These are phyloP conservation scores for Silene vulgaris DNA, from an alignment of 179 eudicot species.

Conservation along the genomic window DNA sequence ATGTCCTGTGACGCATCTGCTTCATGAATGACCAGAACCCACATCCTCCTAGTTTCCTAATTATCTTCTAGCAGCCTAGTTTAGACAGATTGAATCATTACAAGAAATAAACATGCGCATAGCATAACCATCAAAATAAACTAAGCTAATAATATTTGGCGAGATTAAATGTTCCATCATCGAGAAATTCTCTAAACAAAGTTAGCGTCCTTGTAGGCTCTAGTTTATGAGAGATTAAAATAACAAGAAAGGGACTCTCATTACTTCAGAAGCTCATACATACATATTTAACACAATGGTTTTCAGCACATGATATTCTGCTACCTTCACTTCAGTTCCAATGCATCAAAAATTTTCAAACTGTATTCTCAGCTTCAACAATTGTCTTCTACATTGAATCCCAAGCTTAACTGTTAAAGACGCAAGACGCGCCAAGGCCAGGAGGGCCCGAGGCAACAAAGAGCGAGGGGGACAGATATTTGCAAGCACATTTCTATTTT, in stretches of 20 bases:
- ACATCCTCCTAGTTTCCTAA: conserved; percentile 1
- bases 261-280: conserved; percentile 2
- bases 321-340: conserved; percentile 9
- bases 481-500: background rate
- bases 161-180: background rate
- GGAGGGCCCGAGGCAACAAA: background rate
- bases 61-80: background rate
- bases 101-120: background rate
- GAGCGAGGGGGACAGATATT: background rate
- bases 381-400: background rate
- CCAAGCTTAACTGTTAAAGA: background rate
- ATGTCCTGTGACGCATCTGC: background rate
- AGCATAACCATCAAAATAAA: background rate
- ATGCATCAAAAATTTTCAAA: background rate
- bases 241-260: background rate
- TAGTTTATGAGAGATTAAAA: background rate
- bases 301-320: background rate
- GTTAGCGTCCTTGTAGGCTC: background rate
- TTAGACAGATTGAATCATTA: conserved; percentile 5
- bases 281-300: too few species aligned
- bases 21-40: background rate
- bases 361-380: background rate
- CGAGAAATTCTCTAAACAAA: background rate
- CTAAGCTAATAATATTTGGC: background rate
- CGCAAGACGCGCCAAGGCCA: background rate